Conservation (phyloP, 2,329 filamentous ascomycete genomes). For the Chaetomium strumarium region DNA sequence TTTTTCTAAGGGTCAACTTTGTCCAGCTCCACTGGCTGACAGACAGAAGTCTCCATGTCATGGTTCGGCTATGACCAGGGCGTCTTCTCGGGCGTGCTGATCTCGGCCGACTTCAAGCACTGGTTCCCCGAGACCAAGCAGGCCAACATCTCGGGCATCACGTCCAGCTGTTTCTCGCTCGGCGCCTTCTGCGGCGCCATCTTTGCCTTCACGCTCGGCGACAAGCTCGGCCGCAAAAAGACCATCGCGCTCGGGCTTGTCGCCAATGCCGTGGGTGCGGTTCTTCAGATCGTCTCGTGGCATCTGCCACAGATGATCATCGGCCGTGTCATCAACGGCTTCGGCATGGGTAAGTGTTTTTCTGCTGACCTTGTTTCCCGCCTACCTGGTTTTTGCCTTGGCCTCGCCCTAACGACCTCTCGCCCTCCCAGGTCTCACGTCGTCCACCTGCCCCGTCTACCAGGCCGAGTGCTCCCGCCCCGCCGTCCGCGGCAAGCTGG, state of each 20-base stretch:
- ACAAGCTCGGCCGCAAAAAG: slow-evolving; percentile 10
- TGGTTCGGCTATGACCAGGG: slow-evolving; percentile 10
- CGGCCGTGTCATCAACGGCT: slow-evolving; percentile 8
- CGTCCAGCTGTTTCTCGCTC: slow-evolving; percentile 6
- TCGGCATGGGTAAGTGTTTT: slow-evolving; percentile 6
- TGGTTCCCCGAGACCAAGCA: slow-evolving; percentile 7
- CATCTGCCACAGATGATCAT: slow-evolving; percentile 8
- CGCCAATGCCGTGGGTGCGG: slow-evolving; percentile 4
- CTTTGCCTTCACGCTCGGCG: slow-evolving; percentile 8
- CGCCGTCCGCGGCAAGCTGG: slow-evolving; percentile 4
- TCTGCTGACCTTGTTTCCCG: too few relatives aligned
- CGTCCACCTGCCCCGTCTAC: slow-evolving; percentile 8
- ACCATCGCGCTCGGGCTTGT: slow-evolving; percentile 6
- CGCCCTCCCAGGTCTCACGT: slow-evolving; percentile 1
- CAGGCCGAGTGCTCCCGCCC: slow-evolving; percentile 9
- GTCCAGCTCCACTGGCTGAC: background rate
- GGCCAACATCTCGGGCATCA: slow-evolving; percentile 5
- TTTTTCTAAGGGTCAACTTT: background rate
- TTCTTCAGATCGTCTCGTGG: slow-evolving; percentile 8
- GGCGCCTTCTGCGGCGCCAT: slow-evolving; percentile 9
- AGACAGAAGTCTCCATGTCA: slow-evolving; percentile 1
- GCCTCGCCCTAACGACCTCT: background rate
- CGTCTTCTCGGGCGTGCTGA: slow-evolving; percentile 8
- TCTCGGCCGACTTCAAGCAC: slow-evolving; percentile 9
- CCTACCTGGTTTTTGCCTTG: too few relatives aligned